Conservation (phyloP, 768 basidiomycete genomes). For the Suillus cothurnatus region DNA sequence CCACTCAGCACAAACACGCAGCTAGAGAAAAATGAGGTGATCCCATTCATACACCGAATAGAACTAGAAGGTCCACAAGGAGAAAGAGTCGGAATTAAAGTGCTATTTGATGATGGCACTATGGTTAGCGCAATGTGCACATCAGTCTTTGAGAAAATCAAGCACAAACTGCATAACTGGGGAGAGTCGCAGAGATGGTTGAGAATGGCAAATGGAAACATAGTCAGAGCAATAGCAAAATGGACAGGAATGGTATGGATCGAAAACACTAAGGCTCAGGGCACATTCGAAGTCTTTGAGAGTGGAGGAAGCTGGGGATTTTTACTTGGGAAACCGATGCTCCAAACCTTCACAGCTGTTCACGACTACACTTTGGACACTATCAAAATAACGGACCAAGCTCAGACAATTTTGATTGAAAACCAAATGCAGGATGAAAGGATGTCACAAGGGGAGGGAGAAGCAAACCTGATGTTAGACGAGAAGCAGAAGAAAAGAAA, state of each 20-base stretch:
- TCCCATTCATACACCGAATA: background rate
- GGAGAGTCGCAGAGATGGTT: conserved; percentile 21
- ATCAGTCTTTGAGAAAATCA: conserved; percentile 6
- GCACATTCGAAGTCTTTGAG: conserved; percentile 15
- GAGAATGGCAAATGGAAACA: conserved; percentile 35
- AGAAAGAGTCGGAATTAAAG: conserved; percentile 13
- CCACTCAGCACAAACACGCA: background rate
- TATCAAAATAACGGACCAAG: rapidly evolving
- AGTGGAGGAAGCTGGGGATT: conserved; percentile 32
- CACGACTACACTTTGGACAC: conserved; percentile 28
- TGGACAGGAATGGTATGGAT: conserved; percentile 10
- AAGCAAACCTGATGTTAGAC: background rate
- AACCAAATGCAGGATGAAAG: background rate
- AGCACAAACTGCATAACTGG: conserved; percentile 13
- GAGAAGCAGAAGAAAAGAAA: background rate
- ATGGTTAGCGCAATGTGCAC: conserved; percentile 32
- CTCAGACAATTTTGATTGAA: rapidly evolving
- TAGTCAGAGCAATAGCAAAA: conserved; percentile 9
- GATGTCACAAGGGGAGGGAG: background rate
- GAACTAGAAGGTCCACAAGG: conserved; percentile 19
- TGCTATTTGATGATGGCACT: conserved; percentile 32
- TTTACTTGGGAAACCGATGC: conserved; percentile 34
- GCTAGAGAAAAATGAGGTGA: background rate
- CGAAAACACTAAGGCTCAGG: background rate
- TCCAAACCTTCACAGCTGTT: conserved; percentile 21